These are phyloP conservation scores for Aspergillus hancockii DNA, from an alignment of 495 filamentous ascomycete genomes.

Conservation along the genomic window DNA sequence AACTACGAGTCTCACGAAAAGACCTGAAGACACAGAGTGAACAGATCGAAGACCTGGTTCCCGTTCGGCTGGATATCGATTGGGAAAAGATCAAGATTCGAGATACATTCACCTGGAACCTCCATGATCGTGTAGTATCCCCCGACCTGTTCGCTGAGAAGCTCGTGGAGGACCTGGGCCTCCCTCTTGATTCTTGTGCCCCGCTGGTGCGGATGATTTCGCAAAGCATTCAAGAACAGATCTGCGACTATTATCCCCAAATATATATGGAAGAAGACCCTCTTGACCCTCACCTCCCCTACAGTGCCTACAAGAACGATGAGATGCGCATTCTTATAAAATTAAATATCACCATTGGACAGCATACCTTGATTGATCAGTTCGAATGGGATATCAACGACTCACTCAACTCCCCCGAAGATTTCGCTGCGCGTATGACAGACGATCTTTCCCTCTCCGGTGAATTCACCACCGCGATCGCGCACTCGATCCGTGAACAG, in stretches of 20 bases:
- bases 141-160: constrained; percentile 82
- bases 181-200: constrained; percentile 63
- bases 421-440: constrained; percentile 87
- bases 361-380: constrained; percentile 91
- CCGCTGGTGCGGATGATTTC: constrained; percentile 76
- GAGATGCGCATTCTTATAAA: constrained; percentile 97
- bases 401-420: constrained; percentile 85
- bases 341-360: constrained; percentile 95
- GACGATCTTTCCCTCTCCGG: constrained; percentile 88
- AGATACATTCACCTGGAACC: constrained; percentile 98
- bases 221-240: constrained; percentile 82
- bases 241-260: constrained; percentile 90
- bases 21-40: constrained; percentile 83
- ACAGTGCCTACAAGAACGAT: constrained; percentile 94
- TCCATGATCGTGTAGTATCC: constrained; percentile 81
- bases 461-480: constrained; percentile 96
- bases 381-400: constrained; percentile 99
- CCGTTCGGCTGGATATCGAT: constrained; percentile 89
- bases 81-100: constrained; percentile 93
- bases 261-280: constrained; percentile 87
- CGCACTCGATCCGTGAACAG: constrained; percentile 95
- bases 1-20: constrained; percentile 70
- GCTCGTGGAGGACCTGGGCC: constrained; percentile 86
- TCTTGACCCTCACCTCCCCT: constrained; percentile 85
- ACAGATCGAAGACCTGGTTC: constrained; percentile 86